Conservation (phyloP, 2,329 filamentous ascomycete genomes). For the Aspergillus neotritici region DNA sequence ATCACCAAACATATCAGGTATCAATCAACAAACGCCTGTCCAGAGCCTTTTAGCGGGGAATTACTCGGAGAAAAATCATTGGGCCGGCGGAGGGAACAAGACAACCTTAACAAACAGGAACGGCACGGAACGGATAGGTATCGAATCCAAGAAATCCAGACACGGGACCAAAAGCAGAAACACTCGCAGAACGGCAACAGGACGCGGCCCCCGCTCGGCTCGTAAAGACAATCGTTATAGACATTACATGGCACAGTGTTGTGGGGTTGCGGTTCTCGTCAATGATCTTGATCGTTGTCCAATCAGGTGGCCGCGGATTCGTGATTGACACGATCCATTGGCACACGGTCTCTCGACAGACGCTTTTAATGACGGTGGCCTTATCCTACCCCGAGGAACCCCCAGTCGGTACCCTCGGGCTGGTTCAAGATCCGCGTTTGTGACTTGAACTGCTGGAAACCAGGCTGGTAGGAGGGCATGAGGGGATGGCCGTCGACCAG, state of each 20-base stretch:
- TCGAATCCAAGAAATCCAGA: slow-evolving; percentile 1
- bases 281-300: neutral
- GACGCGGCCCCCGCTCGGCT: neutral
- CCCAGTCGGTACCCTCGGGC: slow-evolving; percentile 38
- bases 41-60: slow-evolving; percentile 14
- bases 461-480: slow-evolving; percentile 29
- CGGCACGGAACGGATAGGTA: neutral
- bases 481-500: slow-evolving; percentile 26
- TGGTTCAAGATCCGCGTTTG: slow-evolving; percentile 31
- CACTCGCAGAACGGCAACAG: neutral
- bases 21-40: slow-evolving; percentile 14
- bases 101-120: neutral
- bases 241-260: slow-evolving; percentile 3
- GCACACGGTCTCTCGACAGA: neutral
- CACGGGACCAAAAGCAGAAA: slow-evolving; percentile 1
- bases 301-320: neutral
- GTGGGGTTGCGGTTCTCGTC: neutral
- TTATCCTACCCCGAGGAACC: slow-evolving; percentile 36
- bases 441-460: slow-evolving; percentile 31
- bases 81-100: neutral
- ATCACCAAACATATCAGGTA: slow-evolving; percentile 2
- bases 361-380: neutral
- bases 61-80: neutral
- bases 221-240: slow-evolving; percentile 5
- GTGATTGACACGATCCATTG: neutral